Evolutionary conservation across 2,329 filamentous ascomycete genomes (phyloP).

Genomic region (Talaromyces sp.): DNA sequence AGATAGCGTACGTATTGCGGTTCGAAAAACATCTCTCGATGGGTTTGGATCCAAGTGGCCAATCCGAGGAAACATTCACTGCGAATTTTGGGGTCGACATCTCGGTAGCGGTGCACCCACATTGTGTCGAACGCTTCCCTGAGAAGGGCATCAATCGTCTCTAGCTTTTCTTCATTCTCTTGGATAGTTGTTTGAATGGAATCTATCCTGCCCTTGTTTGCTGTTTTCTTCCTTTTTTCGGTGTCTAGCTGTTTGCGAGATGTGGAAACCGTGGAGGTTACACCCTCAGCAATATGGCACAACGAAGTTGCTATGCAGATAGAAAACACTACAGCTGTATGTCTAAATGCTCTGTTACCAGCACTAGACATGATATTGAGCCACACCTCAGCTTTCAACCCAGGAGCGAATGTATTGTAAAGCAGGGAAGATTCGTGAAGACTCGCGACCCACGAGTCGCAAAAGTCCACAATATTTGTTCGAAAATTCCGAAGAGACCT

Average conservation of each 20-base stretch:
- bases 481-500: constrained; percentile 76
- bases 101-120: constrained; percentile 92
- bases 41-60: constrained; percentile 79
- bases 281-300: constrained; percentile 65
- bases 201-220: constrained; percentile 73
- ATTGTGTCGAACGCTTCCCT: constrained; percentile 87
- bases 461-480: constrained; percentile 71
- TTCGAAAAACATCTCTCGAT: constrained; percentile 86
- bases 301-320: constrained; percentile 75
- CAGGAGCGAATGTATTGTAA: constrained; percentile 69
- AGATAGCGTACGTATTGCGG: constrained; percentile 87
- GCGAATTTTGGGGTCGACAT: constrained; percentile 84
- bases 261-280: constrained; percentile 69
- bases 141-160: constrained; percentile 66
- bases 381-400: constrained; percentile 90
- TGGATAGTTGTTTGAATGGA: constrained; percentile 69
- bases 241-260: constrained; percentile 73
- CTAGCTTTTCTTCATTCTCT: constrained; percentile 65
- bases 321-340: constrained; percentile 84
- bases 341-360: constrained; percentile 80
- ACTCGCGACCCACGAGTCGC: constrained; percentile 68
- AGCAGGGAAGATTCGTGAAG: constrained; percentile 78
- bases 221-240: constrained; percentile 65
- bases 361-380: constrained; percentile 87
- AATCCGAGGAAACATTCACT: constrained; percentile 83